Percentiles rank a stretch among this genome's conserved stretches.
Evolutionary conservation across 805 yeast species (phyloP).

Genomic region (Pichia eremophila): DNA sequence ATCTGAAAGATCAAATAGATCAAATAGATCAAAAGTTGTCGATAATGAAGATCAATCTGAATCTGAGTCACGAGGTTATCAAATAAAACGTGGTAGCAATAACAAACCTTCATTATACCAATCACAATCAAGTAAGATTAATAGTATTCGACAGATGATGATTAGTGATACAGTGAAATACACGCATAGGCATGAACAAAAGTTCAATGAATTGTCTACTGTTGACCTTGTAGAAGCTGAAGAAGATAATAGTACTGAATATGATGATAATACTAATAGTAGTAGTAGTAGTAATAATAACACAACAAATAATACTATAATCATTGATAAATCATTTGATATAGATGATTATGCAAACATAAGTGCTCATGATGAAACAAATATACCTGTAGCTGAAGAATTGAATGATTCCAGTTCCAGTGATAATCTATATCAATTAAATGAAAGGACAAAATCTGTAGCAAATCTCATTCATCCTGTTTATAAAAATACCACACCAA

Average conservation of each 20-base stretch:
- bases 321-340: background rate
- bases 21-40: too few relatives aligned
- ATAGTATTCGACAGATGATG: too few relatives aligned
- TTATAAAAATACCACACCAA: background rate
- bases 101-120: background rate
- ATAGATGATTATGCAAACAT: background rate
- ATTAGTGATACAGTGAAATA: too few relatives aligned
- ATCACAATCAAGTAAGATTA: too few relatives aligned
- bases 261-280: background rate
- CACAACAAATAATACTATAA: background rate
- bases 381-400: background rate
- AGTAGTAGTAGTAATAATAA: background rate
- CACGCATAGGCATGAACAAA: too few relatives aligned
- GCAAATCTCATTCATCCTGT: slow-evolving; percentile 7
- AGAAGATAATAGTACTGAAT: background rate
- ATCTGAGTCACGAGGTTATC: too few relatives aligned
- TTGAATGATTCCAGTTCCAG: background rate
- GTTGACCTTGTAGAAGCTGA: too few relatives aligned
- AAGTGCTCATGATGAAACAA: background rate
- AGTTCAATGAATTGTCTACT: too few relatives aligned
- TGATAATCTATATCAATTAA: background rate
- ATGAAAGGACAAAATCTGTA: slow-evolving; percentile 1
- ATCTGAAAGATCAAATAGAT: background rate
- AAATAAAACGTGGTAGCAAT: too few relatives aligned
- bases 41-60: too few relatives aligned